A percentile compares a stretch with the other conserved stretches of the same genome.
Evolutionary conservation across 176 grass and related monocot genomes (phyloP).

Genomic region (Oryza punctata): DNA sequence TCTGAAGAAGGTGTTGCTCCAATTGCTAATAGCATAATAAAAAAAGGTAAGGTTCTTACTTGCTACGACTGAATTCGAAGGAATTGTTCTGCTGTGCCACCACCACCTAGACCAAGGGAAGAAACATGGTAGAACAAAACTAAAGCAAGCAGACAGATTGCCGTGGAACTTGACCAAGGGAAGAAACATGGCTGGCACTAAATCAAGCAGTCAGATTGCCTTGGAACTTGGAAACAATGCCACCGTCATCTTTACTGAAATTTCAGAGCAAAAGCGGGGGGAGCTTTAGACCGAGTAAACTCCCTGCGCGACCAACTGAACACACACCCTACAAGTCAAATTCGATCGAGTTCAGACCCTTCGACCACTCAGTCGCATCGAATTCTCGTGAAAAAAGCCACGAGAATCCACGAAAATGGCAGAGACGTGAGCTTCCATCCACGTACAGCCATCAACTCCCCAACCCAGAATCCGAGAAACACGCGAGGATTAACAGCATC

Average conservation of each 20-base stretch:
- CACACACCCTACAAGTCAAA: not conserved
- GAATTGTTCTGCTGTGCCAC: not conserved
- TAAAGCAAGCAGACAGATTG: not conserved
- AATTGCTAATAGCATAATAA: not conserved
- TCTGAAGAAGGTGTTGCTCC: not conserved
- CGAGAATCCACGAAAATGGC: not conserved
- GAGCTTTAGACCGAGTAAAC: constrained; percentile 4
- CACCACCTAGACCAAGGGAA: constrained; percentile 11
- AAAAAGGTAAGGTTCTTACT: not conserved
- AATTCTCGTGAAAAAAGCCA: not conserved
- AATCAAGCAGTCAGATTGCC: constrained; percentile 5
- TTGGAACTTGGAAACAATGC: not conserved
- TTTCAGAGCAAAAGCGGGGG: not conserved
- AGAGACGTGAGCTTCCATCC: not conserved
- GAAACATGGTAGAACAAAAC: not conserved
- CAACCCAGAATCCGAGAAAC: not conserved
- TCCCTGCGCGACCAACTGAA: not conserved
- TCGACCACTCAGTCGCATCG: not conserved
- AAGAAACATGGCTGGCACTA: not conserved
- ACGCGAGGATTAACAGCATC: not conserved
- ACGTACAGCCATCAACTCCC: not conserved
- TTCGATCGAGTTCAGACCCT: not conserved
- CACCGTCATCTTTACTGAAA: not conserved
- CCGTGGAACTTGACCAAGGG: not conserved
- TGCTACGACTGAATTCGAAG: not conserved